Conservation (phyloP, 306 rosid genomes). For the Trichosanthes truncata region DNA sequence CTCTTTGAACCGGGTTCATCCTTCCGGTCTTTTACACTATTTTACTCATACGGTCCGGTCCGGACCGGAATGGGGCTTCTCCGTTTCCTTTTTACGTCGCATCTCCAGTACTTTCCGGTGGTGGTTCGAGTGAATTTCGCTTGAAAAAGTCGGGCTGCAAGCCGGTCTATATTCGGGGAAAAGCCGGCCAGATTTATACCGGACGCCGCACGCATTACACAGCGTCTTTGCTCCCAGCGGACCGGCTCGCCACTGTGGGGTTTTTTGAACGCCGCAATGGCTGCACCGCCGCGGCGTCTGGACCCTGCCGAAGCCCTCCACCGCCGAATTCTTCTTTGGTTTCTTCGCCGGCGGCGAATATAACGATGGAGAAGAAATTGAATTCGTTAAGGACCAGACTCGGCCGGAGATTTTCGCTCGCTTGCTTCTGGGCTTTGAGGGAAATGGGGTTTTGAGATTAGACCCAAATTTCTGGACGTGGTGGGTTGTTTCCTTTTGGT, state of each 20-base stretch:
- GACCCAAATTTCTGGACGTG: background rate
- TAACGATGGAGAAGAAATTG: conserved; percentile 40
- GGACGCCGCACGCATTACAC: conserved; percentile 88
- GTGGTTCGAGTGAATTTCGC: conserved; percentile 76
- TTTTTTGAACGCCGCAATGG: conserved; percentile 93
- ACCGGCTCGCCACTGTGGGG: conserved; percentile 96
- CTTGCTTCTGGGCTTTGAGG: conserved; percentile 78
- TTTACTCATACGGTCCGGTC: background rate
- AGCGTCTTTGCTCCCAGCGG: conserved; percentile 81
- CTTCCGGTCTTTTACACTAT: background rate
- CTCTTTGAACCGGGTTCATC: background rate
- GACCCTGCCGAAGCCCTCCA: background rate
- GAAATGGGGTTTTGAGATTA: conserved; percentile 38
- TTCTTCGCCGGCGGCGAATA: conserved; percentile 28
- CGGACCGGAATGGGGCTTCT: background rate
- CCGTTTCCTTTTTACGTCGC: conserved; percentile 69
- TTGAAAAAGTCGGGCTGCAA: conserved; percentile 85
- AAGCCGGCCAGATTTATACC: conserved; percentile 86
- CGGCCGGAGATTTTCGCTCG: conserved; percentile 52
- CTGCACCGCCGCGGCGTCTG: conserved; percentile 68
- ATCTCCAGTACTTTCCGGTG: conserved; percentile 97
- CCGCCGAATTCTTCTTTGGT: conserved; percentile 19
- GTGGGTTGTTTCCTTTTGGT: background rate
- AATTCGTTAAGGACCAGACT: conserved; percentile 70
- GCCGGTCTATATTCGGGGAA: conserved; percentile 96